A percentile compares a stretch with the other conserved stretches of the same genome.
Conservation (phyloP, 2,329 filamentous ascomycete genomes). For the Fusarium camptoceras region DNA sequence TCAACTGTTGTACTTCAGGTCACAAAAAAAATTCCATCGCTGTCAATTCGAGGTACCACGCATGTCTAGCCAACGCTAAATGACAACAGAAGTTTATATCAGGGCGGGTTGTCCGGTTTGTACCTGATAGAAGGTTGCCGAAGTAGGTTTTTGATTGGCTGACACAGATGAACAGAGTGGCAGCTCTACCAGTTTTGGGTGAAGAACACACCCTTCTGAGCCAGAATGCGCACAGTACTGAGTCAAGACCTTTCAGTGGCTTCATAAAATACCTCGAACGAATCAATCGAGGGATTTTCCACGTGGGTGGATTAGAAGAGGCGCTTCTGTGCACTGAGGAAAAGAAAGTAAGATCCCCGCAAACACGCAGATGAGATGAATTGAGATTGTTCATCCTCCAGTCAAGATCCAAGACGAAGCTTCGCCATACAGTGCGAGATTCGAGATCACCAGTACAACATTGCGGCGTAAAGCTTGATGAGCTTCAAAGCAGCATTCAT, state of each 20-base stretch:
- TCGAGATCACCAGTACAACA: neutral
- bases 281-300: constrained; percentile 39
- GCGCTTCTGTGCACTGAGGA: constrained; percentile 12
- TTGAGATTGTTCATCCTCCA: neutral
- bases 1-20: neutral
- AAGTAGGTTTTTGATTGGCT: constrained; percentile 32
- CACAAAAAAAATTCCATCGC: neutral
- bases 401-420: neutral
- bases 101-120: constrained; percentile 25
- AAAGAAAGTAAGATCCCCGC: constrained; percentile 21
- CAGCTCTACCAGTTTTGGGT: constrained; percentile 3
- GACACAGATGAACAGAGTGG: constrained; percentile 14
- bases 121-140: constrained; percentile 37
- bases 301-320: constrained; percentile 39
- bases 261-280: constrained; percentile 25
- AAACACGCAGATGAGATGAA: constrained; percentile 33
- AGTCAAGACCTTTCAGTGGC: constrained; percentile 29
- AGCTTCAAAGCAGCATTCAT: neutral
- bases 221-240: constrained; percentile 28
- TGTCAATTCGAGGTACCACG: constrained; percentile 8
- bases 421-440: neutral
- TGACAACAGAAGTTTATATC: constrained; percentile 33
- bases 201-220: constrained; percentile 22
- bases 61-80: constrained; percentile 25
- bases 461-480: neutral